phyloP scores from a whole-genome alignment of 345 rosid species.

The Limnanthes douglasii region DNA sequence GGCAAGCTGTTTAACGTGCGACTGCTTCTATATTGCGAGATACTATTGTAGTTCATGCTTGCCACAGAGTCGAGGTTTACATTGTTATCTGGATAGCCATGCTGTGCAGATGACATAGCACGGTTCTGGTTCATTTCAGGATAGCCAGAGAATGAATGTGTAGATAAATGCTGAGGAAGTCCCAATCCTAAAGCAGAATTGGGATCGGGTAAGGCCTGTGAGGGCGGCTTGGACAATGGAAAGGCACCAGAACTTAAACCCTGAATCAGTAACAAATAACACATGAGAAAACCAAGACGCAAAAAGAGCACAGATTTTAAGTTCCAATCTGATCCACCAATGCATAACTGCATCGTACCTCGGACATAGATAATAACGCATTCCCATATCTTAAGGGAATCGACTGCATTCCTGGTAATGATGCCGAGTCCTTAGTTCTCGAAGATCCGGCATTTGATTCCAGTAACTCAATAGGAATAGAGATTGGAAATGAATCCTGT shows the following conservation, averaged over 20 bases:
- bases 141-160: conserved; percentile 10
- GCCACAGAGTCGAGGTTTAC: conserved; percentile 12
- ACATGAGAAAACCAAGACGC: background rate
- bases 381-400: conserved; percentile 11
- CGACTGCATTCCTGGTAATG: conserved; percentile 9
- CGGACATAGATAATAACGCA: conserved; percentile 14
- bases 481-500: conserved; percentile 12
- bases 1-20: conserved; percentile 11
- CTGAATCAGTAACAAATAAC: conserved; percentile 7
- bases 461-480: conserved; percentile 11
- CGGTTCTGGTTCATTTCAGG: conserved; percentile 10
- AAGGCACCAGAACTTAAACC: conserved; percentile 9
- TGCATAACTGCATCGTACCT: conserved; percentile 15
- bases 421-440: conserved; percentile 9
- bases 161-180: conserved; percentile 6
- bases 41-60: conserved; percentile 11
- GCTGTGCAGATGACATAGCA: conserved; percentile 13
- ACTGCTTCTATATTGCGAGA: conserved; percentile 5
- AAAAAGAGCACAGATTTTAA: background rate
- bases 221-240: conserved; percentile 5
- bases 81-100: conserved; percentile 9
- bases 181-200: conserved; percentile 4
- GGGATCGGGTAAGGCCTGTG: conserved; percentile 7
- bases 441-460: conserved; percentile 10
- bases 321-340: background rate